A percentile compares a stretch with the other conserved stretches of the same genome.
These are phyloP conservation scores for Lactifluus subvellereus DNA, from an alignment of 768 basidiomycete genomes.

Conservation along the genomic window DNA sequence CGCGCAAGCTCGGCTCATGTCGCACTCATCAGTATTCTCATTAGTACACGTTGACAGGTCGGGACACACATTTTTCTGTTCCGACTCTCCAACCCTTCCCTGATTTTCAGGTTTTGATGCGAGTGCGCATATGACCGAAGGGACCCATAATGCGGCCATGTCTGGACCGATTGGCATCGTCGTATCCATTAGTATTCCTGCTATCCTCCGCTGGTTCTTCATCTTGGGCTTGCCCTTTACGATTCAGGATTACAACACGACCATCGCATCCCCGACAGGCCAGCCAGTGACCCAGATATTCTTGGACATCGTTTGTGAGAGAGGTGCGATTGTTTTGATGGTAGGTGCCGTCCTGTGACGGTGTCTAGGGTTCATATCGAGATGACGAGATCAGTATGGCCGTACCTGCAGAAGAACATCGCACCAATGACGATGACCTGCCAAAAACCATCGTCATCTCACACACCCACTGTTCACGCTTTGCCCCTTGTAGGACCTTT, in stretches of 20 bases:
- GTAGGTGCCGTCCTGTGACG: constrained; percentile 29
- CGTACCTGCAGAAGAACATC: constrained; percentile 44
- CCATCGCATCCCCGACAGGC: constrained; percentile 48
- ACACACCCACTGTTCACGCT: neutral
- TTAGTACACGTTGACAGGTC: constrained; percentile 75
- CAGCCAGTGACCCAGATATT: constrained; percentile 78
- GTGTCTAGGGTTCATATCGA: neutral
- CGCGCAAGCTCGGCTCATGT: constrained; percentile 68
- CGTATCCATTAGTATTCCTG: constrained; percentile 66
- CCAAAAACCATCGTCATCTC: constrained; percentile 34
- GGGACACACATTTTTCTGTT: constrained; percentile 8
- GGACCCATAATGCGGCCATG: constrained; percentile 57
- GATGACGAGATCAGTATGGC: too few species aligned
- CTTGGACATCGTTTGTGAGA: constrained; percentile 66
- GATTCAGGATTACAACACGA: constrained; percentile 61
- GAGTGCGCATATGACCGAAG: constrained; percentile 72
- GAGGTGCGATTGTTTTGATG: constrained; percentile 72
- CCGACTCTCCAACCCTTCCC: neutral
- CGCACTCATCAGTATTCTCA: constrained; percentile 61
- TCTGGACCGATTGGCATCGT: constrained; percentile 63
- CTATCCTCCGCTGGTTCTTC: constrained; percentile 71
- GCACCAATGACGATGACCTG: constrained; percentile 69
- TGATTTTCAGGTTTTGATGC: constrained; percentile 59
- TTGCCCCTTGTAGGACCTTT: constrained; percentile 46
- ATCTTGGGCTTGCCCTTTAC: constrained; percentile 67